phyloP scores from a whole-genome alignment of 768 basidiomycete species.

The Termitomyces sp. region DNA sequence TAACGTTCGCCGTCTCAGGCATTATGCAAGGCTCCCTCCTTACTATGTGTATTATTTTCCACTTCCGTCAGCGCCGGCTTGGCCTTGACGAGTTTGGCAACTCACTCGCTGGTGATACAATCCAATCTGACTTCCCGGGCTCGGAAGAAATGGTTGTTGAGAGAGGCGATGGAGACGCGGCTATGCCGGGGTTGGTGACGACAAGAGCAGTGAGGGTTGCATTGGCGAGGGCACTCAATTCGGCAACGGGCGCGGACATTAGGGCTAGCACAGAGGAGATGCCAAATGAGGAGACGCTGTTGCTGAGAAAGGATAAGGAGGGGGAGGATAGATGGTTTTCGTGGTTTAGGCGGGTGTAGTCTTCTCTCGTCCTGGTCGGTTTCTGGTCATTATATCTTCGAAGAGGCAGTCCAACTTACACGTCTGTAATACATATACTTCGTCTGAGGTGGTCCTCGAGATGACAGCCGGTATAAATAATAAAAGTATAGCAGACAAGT shows the following conservation, averaged over 20 bases:
- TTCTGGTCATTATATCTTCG: no score
- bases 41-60: conserved; percentile 85
- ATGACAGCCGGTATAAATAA: no score
- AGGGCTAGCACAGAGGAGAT: conserved; percentile 5
- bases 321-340: neutral
- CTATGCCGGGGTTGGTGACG: conserved; percentile 22
- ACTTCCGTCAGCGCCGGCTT: conserved; percentile 66
- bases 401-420: no score
- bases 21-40: conserved; percentile 81
- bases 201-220: conserved; percentile 15
- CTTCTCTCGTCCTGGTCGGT: no score
- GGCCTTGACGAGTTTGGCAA: conserved; percentile 89
- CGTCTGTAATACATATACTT: no score
- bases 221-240: conserved; percentile 19
- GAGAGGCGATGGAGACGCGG: conserved; percentile 9
- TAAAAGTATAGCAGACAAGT: no score
- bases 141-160: neutral
- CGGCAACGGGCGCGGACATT: conserved; percentile 21
- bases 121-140: neutral
- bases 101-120: conserved; percentile 22
- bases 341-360: conserved; percentile 3
- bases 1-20: conserved; percentile 77
- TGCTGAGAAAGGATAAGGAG: conserved; percentile 8
- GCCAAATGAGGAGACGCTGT: conserved; percentile 18
- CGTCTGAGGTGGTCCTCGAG: no score